These are phyloP conservation scores for Lachnellula subtilissima DNA, from an alignment of 2,329 filamentous ascomycete species.

Conservation along the genomic window DNA sequence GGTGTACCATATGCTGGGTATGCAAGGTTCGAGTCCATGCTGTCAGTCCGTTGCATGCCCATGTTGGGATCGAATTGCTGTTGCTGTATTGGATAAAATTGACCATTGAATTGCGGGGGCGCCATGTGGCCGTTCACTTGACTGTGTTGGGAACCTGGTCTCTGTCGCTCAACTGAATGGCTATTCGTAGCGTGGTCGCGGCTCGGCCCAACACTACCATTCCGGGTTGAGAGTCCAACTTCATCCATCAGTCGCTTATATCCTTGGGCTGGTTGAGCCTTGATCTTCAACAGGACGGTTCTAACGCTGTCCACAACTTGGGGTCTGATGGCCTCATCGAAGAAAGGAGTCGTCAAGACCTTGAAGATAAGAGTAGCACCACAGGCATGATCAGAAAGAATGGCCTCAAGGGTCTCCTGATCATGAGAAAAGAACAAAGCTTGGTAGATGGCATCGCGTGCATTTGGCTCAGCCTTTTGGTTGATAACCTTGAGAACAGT, in stretches of 20 bases:
- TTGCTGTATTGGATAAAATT: constrained; percentile 50
- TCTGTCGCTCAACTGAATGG: constrained; percentile 45
- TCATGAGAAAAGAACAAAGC: constrained; percentile 89
- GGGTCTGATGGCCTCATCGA: constrained; percentile 82
- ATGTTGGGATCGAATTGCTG: constrained; percentile 48
- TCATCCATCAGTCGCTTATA: constrained; percentile 99
- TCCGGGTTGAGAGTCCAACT: constrained; percentile 76
- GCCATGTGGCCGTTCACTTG: constrained; percentile 45
- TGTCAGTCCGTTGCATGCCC: constrained; percentile 48
- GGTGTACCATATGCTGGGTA: constrained; percentile 48
- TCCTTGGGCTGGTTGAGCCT: constrained; percentile 88
- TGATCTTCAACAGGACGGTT: constrained; percentile 80
- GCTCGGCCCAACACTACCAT: constrained; percentile 35
- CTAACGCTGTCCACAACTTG: constrained; percentile 92
- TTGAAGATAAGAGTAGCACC: constrained; percentile 98
- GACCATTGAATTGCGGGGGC: constrained; percentile 38
- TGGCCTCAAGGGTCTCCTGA: constrained; percentile 82
- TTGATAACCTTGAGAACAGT: constrained; percentile 98
- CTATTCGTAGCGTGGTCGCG: constrained; percentile 31
- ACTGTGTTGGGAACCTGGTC: constrained; percentile 48
- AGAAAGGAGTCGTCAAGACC: constrained; percentile 94
- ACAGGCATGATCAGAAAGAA: constrained; percentile 84
- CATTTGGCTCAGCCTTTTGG: constrained; percentile 89
- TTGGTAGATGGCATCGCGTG: constrained; percentile 81
- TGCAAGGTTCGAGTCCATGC: constrained; percentile 45